phyloP scores from a whole-genome alignment of 345 rosid genomes.

The Camelina sativa region DNA sequence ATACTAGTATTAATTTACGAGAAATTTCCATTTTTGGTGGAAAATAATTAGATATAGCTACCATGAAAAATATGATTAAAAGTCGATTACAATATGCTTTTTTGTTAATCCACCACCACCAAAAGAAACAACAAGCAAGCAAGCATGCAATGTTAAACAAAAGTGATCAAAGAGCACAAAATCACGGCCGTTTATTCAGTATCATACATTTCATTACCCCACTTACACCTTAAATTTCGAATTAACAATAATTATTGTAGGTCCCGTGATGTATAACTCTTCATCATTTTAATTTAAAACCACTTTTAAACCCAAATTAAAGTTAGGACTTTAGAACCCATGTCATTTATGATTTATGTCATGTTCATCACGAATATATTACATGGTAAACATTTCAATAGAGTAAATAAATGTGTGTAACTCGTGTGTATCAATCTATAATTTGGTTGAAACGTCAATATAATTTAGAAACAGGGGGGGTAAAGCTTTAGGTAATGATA shows the following conservation, averaged over 20 bases:
- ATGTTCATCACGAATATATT: neutral
- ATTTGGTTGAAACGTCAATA: slow-evolving; percentile 23
- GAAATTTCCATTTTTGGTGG: neutral
- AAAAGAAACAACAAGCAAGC: neutral
- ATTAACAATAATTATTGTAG: neutral
- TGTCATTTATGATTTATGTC: neutral
- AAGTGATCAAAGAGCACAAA: slow-evolving; percentile 14
- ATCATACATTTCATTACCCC: neutral
- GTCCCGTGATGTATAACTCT: slow-evolving; percentile 25
- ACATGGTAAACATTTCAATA: neutral
- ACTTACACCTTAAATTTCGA: slow-evolving; percentile 1
- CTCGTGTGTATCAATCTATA: neutral
- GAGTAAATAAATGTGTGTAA: too few relatives aligned
- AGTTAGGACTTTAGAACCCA: neutral
- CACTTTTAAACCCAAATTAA: slow-evolving; percentile 7
- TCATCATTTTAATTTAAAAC: slow-evolving; percentile 1
- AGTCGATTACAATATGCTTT: neutral
- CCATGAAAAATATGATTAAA: neutral
- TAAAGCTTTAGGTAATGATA: neutral
- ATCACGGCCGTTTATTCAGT: slow-evolving; percentile 22
- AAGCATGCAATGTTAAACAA: neutral
- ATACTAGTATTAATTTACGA: too few relatives aligned
- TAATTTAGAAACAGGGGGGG: neutral
- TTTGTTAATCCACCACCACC: neutral
- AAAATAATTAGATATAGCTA: neutral